These are phyloP conservation scores for Aspergillus pseudoterreus DNA, from an alignment of 2,329 filamentous ascomycete species.

Conservation along the genomic window DNA sequence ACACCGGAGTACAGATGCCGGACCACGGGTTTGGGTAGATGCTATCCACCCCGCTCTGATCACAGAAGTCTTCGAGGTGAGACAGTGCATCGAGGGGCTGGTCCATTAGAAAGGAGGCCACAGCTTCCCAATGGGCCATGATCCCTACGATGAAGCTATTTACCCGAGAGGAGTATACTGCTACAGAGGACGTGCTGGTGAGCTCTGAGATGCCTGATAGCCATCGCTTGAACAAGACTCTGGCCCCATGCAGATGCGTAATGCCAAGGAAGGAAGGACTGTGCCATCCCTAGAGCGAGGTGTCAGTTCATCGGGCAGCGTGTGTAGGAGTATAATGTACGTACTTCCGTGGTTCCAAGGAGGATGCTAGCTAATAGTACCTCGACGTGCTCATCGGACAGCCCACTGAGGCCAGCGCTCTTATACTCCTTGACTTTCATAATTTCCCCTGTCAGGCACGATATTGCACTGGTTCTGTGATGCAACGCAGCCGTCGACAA, in stretches of 20 bases:
- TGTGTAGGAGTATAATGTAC: neutral
- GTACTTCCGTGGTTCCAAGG: conserved; percentile 1
- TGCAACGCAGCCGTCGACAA: neutral
- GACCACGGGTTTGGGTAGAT: conserved; percentile 1
- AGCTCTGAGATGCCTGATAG: no score
- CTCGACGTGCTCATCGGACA: neutral
- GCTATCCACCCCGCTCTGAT: neutral
- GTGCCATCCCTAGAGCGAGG: conserved; percentile 1
- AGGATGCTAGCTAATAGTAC: neutral
- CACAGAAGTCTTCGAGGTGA: neutral
- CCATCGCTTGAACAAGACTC: conserved; percentile 1
- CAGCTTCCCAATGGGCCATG: conserved; percentile 3
- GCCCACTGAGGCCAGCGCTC: no score
- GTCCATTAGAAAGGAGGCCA: neutral
- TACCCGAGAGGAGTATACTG: neutral
- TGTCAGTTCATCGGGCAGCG: neutral
- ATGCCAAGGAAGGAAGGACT: neutral
- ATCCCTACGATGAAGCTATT: neutral
- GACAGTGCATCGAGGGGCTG: neutral
- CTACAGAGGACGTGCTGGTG: neutral
- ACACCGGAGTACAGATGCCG: conserved; percentile 6
- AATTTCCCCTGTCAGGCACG: neutral
- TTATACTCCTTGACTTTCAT: neutral
- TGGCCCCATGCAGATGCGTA: neutral
- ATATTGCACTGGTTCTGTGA: neutral